Base-by-base conservation (phyloP, 371 early-diverging fungal species). In the Dentiscutata heterogama region DNA sequence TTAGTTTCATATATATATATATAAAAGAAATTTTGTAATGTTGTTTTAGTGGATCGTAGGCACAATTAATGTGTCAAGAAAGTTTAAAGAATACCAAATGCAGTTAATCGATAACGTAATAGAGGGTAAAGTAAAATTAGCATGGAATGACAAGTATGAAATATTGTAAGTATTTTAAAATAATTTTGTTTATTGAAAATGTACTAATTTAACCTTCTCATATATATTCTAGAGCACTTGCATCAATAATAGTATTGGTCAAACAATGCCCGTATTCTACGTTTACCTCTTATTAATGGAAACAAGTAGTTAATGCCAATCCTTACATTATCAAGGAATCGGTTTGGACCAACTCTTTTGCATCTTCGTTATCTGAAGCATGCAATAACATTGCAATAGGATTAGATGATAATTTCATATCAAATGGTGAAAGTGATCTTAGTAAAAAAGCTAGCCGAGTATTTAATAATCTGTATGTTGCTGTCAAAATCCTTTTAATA, bases 401-500 rank as follows among this genome's bases (percentile, higher is more conserved):
- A 5, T 27, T n/a, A 29, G 82, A 82, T 29, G 13, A 3, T 31
- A 63, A 63, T 63, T 82, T 68, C 35, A n/a, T 82, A 39, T 20
- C 22, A 27, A 27, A 20, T 75, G 53, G 31, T 50, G 20, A 71
- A 42, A 46, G 58, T 18, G 50, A 75, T n/a, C 27, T 82, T 27
- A 64, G 65, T n/a, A 82, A 60, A 53, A 46, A 50, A 53, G 76
- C 42, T 46, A 60, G 58, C 11, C n/a, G 65, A 35, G 5, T 35
- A 4, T 82, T 82, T 56, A 82, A 82, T 63, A 27, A 82, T 50
- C 50, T 82, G 82, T 82, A 75, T 8, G 54, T 73, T 58, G 20
- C 2, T 58, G 20, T 58, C 20, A 58, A 58, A 16, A 46, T 56
- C 61, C 46, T 35, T 70, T 80, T 71, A 14, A 3, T 70, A 53